Base-by-base conservation (phyloP, 2,329 filamentous ascomycete species). In the Juglanconis oblonga region DNA sequence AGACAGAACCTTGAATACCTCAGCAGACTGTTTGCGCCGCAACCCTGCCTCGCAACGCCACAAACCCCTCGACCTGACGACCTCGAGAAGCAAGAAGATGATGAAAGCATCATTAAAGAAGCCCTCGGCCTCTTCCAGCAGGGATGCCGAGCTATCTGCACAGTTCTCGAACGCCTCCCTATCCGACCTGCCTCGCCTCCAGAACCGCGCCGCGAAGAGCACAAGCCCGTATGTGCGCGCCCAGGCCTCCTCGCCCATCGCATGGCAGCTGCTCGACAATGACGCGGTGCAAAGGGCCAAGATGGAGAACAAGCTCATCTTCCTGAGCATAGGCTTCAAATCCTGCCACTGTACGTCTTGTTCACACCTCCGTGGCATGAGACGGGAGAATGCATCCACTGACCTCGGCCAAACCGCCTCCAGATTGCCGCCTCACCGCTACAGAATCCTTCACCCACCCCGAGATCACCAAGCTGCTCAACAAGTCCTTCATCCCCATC, bases 301-400 rank as follows among this genome's bases (percentile, higher is more conserved):
- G 73, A 85, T 81, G 67, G 86, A 93, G 67, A 96, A 98, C 74
- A 90, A 92, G 69, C 81, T 97, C 61, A 87, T 99, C 62, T 98
- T 97, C 71, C 80, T 98, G 63, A 96, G 94, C 72, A 93, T 98
- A 69, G 95, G 95, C 52, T 99, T 97, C 78, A 90, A 90, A 24
- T 92, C 95, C 47, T 98, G 95, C 73, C 94, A 98, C 77, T 96
- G 95, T 95, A 77, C 71, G 89, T 79, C 38, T 55, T 74, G 45
- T 42, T 48, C 31, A 45, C 54, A 29, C 24, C 13, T 13, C 36
- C 55, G 13, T 40, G 7, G 48, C 13, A 51, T 24, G 38, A 24
- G 11, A 32, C 31, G 7, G 38, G 10, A 13, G 9, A 8, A 31
- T 47, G 17, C 48, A 24, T 31, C 33, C 17, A 17, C 29, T 57